Conservation (phyloP, 83 land plant species). For the Larix sibirica region DNA sequence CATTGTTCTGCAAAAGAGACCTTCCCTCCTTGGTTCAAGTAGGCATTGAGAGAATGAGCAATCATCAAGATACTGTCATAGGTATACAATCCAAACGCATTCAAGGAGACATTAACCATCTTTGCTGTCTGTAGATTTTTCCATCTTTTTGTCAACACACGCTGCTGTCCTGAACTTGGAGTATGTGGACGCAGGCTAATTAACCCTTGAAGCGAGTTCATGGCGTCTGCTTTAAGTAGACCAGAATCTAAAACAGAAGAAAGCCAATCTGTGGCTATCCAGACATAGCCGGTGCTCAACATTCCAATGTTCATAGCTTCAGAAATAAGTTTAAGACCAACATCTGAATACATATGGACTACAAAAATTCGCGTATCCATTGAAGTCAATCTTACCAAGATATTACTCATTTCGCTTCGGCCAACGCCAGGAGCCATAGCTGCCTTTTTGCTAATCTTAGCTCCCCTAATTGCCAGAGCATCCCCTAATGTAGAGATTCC, state of each 20-base stretch:
- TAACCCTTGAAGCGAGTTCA: conserved; percentile 69
- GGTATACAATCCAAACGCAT: conserved; percentile 80
- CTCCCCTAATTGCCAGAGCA: conserved; percentile 61
- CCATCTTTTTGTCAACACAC: conserved; percentile 51
- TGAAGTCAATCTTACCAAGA: conserved; percentile 53
- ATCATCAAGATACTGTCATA: conserved; percentile 88
- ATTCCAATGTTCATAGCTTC: conserved; percentile 74
- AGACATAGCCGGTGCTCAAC: conserved; percentile 84
- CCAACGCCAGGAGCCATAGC: conserved; percentile 51
- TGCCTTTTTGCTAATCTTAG: conserved; percentile 74
- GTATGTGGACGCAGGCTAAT: conserved; percentile 66
- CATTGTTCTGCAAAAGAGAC: conserved; percentile 63
- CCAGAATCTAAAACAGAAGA: conserved; percentile 49
- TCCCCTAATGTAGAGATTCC: conserved; percentile 85
- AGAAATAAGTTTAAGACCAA: conserved; percentile 60
- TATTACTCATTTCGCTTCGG: conserved; percentile 33
- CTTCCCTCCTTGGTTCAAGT: conserved; percentile 53
- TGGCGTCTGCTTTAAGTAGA: conserved; percentile 22
- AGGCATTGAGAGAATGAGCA: conserved; percentile 69
- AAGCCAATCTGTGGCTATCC: conserved; percentile 90
- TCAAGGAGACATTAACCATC: conserved; percentile 27
- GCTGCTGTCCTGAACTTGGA: conserved; percentile 61
- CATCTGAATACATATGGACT: conserved; percentile 78
- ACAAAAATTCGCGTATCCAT: conserved; percentile 92
- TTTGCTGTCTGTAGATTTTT: conserved; percentile 20